Percentiles rank a stretch among this genome's conserved stretches.
phyloP scores from a whole-genome alignment of 2,329 filamentous ascomycete genomes.

The Colletotrichum sp. region DNA sequence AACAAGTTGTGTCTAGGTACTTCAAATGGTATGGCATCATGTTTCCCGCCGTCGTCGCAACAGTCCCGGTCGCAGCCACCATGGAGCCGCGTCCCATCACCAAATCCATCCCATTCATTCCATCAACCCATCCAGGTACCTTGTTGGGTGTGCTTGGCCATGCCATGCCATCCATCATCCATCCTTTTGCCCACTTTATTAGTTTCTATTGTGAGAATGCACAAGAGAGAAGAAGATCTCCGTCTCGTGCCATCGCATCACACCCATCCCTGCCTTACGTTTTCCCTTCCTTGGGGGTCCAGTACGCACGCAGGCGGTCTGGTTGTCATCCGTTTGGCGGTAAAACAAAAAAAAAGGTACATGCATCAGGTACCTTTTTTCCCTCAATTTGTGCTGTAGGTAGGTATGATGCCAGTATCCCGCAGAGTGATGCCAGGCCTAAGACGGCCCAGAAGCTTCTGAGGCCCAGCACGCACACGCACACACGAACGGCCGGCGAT shows the following conservation, averaged over 20 bases:
- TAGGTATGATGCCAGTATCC: not conserved
- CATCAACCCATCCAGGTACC: not conserved
- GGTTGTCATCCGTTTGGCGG: not conserved
- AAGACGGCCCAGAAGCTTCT: not conserved
- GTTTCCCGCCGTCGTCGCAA: not conserved
- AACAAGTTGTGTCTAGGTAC: not conserved
- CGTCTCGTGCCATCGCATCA: not conserved
- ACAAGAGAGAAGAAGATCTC: not conserved
- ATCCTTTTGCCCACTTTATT: not conserved
- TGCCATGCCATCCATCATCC: not conserved
- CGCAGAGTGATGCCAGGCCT: not conserved
- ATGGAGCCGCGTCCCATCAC: not conserved
- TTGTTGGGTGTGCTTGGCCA: not conserved
- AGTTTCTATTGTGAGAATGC: not conserved
- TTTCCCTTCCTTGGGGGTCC: not conserved
- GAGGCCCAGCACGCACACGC: not conserved
- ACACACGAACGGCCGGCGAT: not conserved
- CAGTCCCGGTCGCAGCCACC: not conserved
- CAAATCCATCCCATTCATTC: not conserved
- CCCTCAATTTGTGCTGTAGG: not conserved
- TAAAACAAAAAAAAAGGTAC: not conserved
- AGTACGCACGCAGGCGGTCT: not conserved
- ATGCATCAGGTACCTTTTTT: not conserved
- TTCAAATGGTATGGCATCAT: slow-evolving; percentile 1
- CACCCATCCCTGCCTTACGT: not conserved